These are phyloP conservation scores for Neopestalotiopsis clavispora DNA, from an alignment of 2,329 filamentous ascomycete species.

Conservation along the genomic window DNA sequence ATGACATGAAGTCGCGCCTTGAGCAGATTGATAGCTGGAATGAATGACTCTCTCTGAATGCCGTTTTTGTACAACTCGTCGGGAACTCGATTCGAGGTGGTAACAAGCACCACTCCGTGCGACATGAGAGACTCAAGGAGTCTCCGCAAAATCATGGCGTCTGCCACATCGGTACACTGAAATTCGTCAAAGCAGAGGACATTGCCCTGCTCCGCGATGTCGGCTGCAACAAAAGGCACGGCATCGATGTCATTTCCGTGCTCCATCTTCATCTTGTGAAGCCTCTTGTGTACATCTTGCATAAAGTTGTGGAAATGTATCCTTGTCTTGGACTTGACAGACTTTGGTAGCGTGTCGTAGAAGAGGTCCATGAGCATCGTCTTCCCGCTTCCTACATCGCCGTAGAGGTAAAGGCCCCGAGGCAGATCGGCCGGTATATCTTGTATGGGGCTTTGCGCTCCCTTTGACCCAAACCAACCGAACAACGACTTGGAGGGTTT, in stretches of 20 bases:
- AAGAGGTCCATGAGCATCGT: constrained; percentile 99
- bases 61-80: constrained; percentile 98
- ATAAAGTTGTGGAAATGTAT: constrained; percentile 99
- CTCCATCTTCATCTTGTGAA: constrained; percentile 88
- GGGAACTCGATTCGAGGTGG: constrained; percentile 95
- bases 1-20: constrained; percentile 85
- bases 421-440: constrained; percentile 76
- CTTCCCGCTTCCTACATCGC: constrained; percentile 95
- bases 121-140: constrained; percentile 91
- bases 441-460: constrained; percentile 44
- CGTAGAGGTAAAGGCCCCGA: constrained; percentile 90
- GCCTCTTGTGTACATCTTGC: constrained; percentile 91
- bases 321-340: constrained; percentile 81
- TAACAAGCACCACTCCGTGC: constrained; percentile 94
- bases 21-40: constrained; percentile 92
- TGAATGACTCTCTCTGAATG: constrained; percentile 92
- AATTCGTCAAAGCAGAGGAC: constrained; percentile 99
- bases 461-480: constrained; percentile 62
- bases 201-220: constrained; percentile 83
- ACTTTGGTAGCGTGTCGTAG: constrained; percentile 85
- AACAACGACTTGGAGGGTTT: constrained; percentile 63
- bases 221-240: constrained; percentile 90
- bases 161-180: constrained; percentile 96
- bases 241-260: constrained; percentile 90
- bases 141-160: constrained; percentile 94